phyloP scores from a whole-genome alignment of 768 basidiomycete genomes.

The Calocera viscosa region DNA sequence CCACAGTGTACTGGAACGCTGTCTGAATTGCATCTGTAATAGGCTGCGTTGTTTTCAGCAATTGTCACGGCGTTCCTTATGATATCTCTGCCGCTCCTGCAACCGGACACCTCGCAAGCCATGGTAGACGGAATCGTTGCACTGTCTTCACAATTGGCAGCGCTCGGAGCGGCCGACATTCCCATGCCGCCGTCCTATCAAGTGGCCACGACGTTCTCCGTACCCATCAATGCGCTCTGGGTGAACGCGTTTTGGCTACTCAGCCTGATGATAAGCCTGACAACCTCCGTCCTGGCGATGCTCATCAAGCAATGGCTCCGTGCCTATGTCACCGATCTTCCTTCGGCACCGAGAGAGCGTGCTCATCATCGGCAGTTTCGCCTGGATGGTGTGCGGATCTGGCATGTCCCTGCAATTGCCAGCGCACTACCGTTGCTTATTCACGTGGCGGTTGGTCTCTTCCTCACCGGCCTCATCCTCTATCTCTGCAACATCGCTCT shows the following conservation, averaged over 20 bases:
- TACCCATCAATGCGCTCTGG: not conserved
- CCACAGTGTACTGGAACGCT: too few relatives aligned
- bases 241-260: not conserved
- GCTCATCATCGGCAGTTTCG: not conserved
- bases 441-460: not conserved
- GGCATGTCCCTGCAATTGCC: not conserved
- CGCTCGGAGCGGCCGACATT: not conserved
- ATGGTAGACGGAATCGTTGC: not conserved
- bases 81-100: not conserved
- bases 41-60: not conserved
- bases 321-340: not conserved
- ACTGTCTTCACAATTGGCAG: not conserved
- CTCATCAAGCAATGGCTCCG: not conserved
- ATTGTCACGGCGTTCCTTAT: not conserved
- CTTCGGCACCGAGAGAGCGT: not conserved
- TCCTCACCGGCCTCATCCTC: not conserved
- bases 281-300: not conserved
- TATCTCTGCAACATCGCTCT: too few relatives aligned
- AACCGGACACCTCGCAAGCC: not conserved
- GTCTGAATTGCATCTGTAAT: too few relatives aligned
- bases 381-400: not conserved
- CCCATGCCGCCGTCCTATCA: not conserved
- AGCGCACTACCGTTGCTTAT: not conserved
- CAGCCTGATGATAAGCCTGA: not conserved
- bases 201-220: not conserved